phyloP scores from a whole-genome alignment of 2,329 filamentous ascomycete species.

The Fusarium austroafricanum region DNA sequence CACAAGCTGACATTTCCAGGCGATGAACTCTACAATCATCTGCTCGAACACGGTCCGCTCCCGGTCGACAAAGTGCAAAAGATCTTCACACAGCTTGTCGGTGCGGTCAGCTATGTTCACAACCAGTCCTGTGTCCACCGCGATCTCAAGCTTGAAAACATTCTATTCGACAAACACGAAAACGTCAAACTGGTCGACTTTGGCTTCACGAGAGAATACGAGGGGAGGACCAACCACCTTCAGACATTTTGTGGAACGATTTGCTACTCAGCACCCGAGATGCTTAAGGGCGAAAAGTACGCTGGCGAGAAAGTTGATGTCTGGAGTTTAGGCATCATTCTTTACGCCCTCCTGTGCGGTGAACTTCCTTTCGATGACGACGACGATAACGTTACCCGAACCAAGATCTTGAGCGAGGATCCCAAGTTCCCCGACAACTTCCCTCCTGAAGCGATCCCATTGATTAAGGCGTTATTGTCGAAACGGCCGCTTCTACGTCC shows the following conservation, averaged over 20 bases:
- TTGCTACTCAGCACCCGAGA: constrained; percentile 97
- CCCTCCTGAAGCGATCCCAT: constrained; percentile 78
- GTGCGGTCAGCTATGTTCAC: constrained; percentile 95
- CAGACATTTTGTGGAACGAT: constrained; percentile 98
- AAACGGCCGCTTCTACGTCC: constrained; percentile 90
- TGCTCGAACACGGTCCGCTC: constrained; percentile 86
- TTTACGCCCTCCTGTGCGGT: constrained; percentile 84
- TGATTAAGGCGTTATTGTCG: constrained; percentile 85
- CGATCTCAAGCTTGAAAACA: constrained; percentile 91
- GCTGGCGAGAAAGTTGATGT: constrained; percentile 98
- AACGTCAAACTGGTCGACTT: constrained; percentile 99
- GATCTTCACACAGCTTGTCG: constrained; percentile 95
- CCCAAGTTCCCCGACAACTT: constrained; percentile 86
- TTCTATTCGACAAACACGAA: constrained; percentile 93
- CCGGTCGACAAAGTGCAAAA: constrained; percentile 89
- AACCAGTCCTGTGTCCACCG: constrained; percentile 95
- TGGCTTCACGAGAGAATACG: constrained; percentile 97
- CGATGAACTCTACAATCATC: constrained; percentile 96
- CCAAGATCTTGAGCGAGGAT: constrained; percentile 85
- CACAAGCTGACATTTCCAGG: constrained; percentile 63
- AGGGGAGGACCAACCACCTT: constrained; percentile 91
- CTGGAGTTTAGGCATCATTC: constrained; percentile 88
- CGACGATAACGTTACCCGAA: constrained; percentile 87
- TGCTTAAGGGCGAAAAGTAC: constrained; percentile 98
- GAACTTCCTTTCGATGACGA: constrained; percentile 97